phyloP scores from a whole-genome alignment of 495 filamentous ascomycete species.

The Apodospora peruviana region DNA sequence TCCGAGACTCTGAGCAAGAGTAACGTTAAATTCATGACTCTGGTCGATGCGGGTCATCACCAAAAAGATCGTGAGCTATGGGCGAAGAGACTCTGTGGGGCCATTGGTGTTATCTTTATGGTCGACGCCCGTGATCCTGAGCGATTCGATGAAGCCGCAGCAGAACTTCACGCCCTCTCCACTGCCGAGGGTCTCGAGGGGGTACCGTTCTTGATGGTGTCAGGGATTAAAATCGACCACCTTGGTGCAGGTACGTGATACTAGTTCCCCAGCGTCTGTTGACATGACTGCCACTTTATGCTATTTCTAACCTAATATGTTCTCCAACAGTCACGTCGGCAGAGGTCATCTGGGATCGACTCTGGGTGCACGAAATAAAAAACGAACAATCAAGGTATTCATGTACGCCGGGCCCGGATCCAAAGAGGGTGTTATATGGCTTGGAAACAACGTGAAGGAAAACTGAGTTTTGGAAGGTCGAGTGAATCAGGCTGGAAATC shows the following conservation, averaged over 20 bases:
- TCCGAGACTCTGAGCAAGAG: slow-evolving; percentile 1
- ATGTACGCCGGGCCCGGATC: neutral
- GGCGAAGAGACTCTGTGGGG: neutral
- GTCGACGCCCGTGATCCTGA: slow-evolving; percentile 1
- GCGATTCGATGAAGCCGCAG: slow-evolving; percentile 4
- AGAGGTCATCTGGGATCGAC: slow-evolving; percentile 1
- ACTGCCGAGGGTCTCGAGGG: slow-evolving; percentile 1
- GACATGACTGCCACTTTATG: neutral
- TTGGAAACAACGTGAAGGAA: neutral
- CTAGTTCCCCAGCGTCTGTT: neutral
- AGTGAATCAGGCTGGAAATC: no score
- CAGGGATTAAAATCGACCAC: slow-evolving; percentile 1
- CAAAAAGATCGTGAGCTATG: slow-evolving; percentile 4
- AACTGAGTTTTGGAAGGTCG: no score
- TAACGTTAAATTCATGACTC: neutral
- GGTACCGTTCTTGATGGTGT: slow-evolving; percentile 5
- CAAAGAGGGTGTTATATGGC: neutral
- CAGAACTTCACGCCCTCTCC: slow-evolving; percentile 1
- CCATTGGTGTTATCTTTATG: neutral
- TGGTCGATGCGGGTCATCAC: neutral
- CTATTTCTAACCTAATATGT: neutral
- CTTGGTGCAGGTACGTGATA: slow-evolving; percentile 1
- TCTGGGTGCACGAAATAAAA: slow-evolving; percentile 1
- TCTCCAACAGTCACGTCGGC: slow-evolving; percentile 1
- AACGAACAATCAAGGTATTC: no score